Conservation (phyloP, 176 grass and related monocot species). For the Rhynchospora pubera region DNA sequence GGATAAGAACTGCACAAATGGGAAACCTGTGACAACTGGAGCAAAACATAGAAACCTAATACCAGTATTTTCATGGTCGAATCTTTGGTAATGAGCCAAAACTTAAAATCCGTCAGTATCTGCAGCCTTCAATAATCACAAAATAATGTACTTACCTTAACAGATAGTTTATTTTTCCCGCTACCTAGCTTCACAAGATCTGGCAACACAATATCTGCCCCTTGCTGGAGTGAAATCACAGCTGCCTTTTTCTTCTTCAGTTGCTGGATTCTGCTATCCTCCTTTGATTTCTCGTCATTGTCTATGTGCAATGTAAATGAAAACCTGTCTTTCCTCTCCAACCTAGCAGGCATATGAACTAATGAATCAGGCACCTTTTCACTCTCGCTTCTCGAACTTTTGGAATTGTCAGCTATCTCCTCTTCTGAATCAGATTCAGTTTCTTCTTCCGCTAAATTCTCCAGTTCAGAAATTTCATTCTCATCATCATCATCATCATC, state of each 20-base stretch:
- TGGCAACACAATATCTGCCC: slow-evolving; percentile 51
- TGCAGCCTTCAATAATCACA: slow-evolving; percentile 15
- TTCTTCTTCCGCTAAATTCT: slow-evolving; percentile 10
- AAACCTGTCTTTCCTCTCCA: slow-evolving; percentile 57
- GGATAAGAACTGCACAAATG: neutral
- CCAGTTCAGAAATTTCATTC: slow-evolving; percentile 26
- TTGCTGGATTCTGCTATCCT: slow-evolving; percentile 22
- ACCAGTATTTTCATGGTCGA: neutral
- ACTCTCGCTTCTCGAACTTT: slow-evolving; percentile 35
- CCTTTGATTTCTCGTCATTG: slow-evolving; percentile 37
- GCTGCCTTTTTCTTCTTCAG: slow-evolving; percentile 35
- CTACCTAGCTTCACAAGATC: slow-evolving; percentile 65
- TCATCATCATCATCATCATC: slow-evolving; percentile 51
- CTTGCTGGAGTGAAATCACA: slow-evolving; percentile 23
- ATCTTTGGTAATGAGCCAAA: neutral
- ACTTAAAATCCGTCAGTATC: neutral
- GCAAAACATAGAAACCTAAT: neutral
- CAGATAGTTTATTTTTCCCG: slow-evolving; percentile 50
- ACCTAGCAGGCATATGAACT: slow-evolving; percentile 64
- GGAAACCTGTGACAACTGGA: neutral
- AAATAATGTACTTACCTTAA: slow-evolving; percentile 33
- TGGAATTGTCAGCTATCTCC: slow-evolving; percentile 14
- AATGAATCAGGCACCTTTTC: slow-evolving; percentile 32
- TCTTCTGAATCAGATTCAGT: slow-evolving; percentile 37
- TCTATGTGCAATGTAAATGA: slow-evolving; percentile 80